Evolutionary conservation across 2,329 filamentous ascomycete genomes (phyloP), one percentile per base, ranked within the genome.

Genomic region (Alternaria ethzedia): DNA sequence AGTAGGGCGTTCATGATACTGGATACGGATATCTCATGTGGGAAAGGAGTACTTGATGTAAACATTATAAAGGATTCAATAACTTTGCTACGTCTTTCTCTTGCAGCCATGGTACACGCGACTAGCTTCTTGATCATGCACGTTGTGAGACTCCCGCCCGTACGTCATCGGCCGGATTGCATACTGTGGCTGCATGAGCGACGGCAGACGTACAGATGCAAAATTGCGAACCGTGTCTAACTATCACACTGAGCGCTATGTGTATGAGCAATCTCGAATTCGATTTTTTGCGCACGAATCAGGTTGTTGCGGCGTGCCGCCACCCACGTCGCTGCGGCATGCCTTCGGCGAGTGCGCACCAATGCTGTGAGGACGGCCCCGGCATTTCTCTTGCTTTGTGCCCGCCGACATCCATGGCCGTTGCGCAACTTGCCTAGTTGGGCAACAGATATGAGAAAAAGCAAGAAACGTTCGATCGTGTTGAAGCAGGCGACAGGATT

Each of bases 401-500:
- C 58, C 64, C 64, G 64, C 64, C 51, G 64, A 44, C 23, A 67
- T 65, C 64, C 15, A 67, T 58, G 58, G 41, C 26, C 52, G 25
- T 26, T 25, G 44, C 32, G 20, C 11, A 23, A 57, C 46, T 54
- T 67, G 54, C 64, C 62, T 44, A 32, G 54, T 65, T 54, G 43
- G 59, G 64, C 25, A 59, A 51, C 15, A 30, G n/a, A 15, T 5
- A 7, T 47, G 23, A 4, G 28, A 13, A 36, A 51, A 51, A 51
- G 28, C 49, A 51, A 51, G 49, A 51, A 21, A 36, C 2, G 49
- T 15, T 21, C 7, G 26, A 51, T 30, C 13, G 3, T n/a, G 13
- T 21, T 13, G 11, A 50, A 8, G 47, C 47, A n/a, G 17, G 28
- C 17, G n/a, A 30, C 6, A 20, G 47, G n/a, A 30, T 30, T 13